Evolutionary conservation across 352 stramenopile species (phyloP).

Genomic region (Phytopythium litorale): DNA sequence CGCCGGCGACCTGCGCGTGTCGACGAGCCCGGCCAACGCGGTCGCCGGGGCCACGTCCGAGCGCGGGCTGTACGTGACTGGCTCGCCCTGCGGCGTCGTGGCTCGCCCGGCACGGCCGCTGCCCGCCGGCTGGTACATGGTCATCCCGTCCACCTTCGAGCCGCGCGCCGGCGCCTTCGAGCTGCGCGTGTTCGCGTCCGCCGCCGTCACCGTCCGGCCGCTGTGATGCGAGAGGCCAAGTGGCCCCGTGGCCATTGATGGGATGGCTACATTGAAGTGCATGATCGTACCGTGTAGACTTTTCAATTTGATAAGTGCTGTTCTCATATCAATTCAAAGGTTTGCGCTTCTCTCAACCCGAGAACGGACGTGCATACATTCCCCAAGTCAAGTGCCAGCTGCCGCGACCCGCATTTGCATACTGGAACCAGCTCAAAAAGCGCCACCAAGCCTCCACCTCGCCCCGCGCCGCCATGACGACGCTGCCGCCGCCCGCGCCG

Average conservation of each 20-base stretch:
- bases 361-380: constrained; percentile 2
- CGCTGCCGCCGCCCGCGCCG: constrained; percentile 37
- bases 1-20: constrained; percentile 51
- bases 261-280: not conserved
- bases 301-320: not conserved
- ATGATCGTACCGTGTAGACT: not conserved
- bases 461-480: not conserved
- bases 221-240: constrained; percentile 16
- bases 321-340: not conserved
- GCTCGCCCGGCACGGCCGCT: constrained; percentile 32
- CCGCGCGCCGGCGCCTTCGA: constrained; percentile 52
- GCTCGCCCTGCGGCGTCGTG: constrained; percentile 46
- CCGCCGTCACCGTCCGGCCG: constrained; percentile 28
- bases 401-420: no score
- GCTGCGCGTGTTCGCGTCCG: constrained; percentile 51
- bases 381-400: not conserved
- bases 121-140: constrained; percentile 56
- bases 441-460: no score
- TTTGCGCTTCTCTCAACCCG: not conserved
- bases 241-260: not conserved
- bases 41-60: constrained; percentile 46
- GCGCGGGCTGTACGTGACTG: constrained; percentile 49
- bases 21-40: constrained; percentile 51
- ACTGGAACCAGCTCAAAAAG: no score
- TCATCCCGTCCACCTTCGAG: constrained; percentile 77